Base-by-base conservation (phyloP, 2,329 filamentous ascomycete genomes). In the Cladophialophora bantiana region DNA sequence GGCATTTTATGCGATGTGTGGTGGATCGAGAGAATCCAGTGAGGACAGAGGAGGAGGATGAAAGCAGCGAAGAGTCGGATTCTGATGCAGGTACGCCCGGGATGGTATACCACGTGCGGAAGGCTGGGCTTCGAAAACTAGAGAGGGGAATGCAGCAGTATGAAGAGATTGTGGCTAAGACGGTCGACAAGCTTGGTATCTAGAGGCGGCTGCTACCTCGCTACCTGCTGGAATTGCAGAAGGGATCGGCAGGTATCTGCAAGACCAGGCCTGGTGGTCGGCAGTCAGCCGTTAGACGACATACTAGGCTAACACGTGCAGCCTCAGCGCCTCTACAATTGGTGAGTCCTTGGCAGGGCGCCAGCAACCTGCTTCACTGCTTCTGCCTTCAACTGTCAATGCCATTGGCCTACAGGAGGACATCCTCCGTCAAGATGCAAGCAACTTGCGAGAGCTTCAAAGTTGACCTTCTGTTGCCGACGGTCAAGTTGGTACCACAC, bases 1-100 rank as follows among this genome's bases (percentile, higher is more conserved):
- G 93, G 36, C 96, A 91, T 83, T 90, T 96, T 73, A 85, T 95
- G 79, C 85, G 89, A 54, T 88, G 88, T 2, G 90, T 90, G 0
- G 83, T 95, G 0, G 89, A 92, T 74, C 89, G 89, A 0, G 77
- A 85, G 55, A 74, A 79, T 13, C 80, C 79, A 20, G 75, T 74
- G 1, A 76, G 71, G 1, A 78, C 75, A 56, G 83, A 78, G n/a
- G 78, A 80, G 2, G 80, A 78, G 2, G 79, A 79, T 36, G 75
- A 76, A 64, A 74, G 74, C 57, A 82, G 66, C 77, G 72, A n/a
- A 0, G 83, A 83, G 2, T 82, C 83, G 52, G 83, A 83, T 2
- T 82, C 83, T 50, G 82, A 83, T 59, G 79, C 76, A n/a, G 79
- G 80, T 15, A 77, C 75, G 54, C 69, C 73, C 0, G 73, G 88